phyloP scores from a whole-genome alignment of 2,329 filamentous ascomycete species.

The Zymoseptoria crescenta region DNA sequence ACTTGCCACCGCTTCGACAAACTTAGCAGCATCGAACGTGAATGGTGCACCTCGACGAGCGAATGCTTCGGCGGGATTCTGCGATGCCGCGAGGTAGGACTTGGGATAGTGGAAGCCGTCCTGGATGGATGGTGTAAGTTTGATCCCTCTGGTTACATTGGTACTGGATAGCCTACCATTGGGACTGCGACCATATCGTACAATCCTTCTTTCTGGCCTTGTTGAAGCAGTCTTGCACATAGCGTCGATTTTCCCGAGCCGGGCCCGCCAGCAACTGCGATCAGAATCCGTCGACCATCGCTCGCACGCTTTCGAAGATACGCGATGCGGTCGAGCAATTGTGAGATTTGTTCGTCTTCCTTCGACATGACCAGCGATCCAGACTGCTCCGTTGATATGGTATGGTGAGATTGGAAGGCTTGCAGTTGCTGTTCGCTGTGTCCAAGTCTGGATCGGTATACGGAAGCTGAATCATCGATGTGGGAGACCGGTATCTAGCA shows the following conservation, averaged over 20 bases:
- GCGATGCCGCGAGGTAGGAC: constrained; percentile 25
- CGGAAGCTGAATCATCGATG: not conserved
- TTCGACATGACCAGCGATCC: not conserved
- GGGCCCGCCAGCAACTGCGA: not conserved
- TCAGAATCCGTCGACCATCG: not conserved
- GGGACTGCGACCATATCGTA: not conserved
- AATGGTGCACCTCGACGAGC: constrained; percentile 32
- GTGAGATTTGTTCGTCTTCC: not conserved
- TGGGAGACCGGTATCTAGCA: not conserved
- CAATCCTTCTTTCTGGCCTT: not conserved
- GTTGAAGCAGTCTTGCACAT: not conserved
- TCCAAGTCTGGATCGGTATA: not conserved
- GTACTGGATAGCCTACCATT: not conserved
- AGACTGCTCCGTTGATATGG: not conserved
- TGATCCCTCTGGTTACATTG: not conserved
- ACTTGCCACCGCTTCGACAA: constrained; percentile 24
- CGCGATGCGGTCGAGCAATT: not conserved
- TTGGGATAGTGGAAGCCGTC: constrained; percentile 34
- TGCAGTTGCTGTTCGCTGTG: too few relatives aligned
- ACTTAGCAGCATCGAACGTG: constrained; percentile 30
- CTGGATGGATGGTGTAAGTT: constrained; percentile 13
- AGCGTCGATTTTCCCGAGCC: not conserved
- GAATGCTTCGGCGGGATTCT: constrained; percentile 29
- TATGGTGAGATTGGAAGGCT: not conserved
- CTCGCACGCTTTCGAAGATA: not conserved